Evolutionary conservation across 176 grass and related monocot species (phyloP), one percentile per base, ranked within the genome.

Genomic region (Calamus simplicifolius): DNA sequence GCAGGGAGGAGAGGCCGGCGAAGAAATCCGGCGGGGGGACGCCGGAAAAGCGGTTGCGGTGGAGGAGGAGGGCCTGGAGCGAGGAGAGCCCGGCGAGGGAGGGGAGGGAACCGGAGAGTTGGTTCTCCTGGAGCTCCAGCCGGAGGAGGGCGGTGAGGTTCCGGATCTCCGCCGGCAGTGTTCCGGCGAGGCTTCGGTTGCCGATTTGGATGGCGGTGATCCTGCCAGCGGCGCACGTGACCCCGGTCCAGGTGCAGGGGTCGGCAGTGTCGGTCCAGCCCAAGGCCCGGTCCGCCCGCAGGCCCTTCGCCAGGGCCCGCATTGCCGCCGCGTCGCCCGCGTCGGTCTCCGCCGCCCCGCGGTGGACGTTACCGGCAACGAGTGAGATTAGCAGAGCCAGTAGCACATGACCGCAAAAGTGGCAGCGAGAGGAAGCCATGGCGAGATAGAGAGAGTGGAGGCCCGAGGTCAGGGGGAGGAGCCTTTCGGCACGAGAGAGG

Each of bases 61-160:
- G 64, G 57, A 81, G 48, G 30, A 89, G 69, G 16, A 95, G 21
- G 38, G 28, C 14, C 79, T 84, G 57, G 4, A 95, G 80, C 2
- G 58, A 28, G 17, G 74, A 18, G 29, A 87, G 86, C 8, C 77
- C 68, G 3, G 77, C 52, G 13, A 95, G 75, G 17, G 70, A 59
- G 2, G 90, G 90, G 18, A 95, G 43, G 52, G 74, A 30, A 56
- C 90, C 86, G 25, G 64, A 12, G 79, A 95, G 69, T 0, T 1
- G 3, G 78, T 95, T 95, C 2, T 0, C 0, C 30, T 72, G 68
- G 26, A 95, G 67, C 73, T 95, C 90, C 62, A 95, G 82, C 58
- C 80, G 82, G 19, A 1, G 50, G 58, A 95, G 80, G 16, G 14
- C 30, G 16, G 86, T 77, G 70, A 95, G 90, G 59, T 63, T 81